Percentiles rank a stretch among this genome's conserved stretches.
Conservation (phyloP, 768 basidiomycete genomes). For the Hericium erinaceus region DNA sequence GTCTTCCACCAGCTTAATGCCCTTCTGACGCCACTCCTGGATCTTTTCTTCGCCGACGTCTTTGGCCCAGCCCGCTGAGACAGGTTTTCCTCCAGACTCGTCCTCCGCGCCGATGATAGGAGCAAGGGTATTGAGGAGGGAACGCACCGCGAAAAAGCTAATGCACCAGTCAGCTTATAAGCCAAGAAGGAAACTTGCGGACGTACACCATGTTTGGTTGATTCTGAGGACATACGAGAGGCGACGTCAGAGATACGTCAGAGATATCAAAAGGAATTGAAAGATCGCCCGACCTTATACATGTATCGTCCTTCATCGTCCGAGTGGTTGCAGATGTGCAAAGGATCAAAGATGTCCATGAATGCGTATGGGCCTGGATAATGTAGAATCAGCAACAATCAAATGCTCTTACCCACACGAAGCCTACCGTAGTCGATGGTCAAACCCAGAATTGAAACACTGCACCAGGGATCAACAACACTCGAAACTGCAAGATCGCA, state of each 20-base stretch:
- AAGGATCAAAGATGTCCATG: slow-evolving; percentile 85
- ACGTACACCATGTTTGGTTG: slow-evolving; percentile 78
- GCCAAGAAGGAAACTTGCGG: not conserved
- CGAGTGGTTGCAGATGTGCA: slow-evolving; percentile 87
- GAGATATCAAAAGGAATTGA: not conserved
- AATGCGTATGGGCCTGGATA: slow-evolving; percentile 76
- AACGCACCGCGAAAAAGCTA: slow-evolving; percentile 71
- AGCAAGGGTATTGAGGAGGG: slow-evolving; percentile 67
- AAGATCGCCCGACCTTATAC: slow-evolving; percentile 37
- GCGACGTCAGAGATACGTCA: not conserved
- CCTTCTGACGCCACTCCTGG: slow-evolving; percentile 51
- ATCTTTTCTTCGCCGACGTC: slow-evolving; percentile 41
- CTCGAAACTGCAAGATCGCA: slow-evolving; percentile 6
- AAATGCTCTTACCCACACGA: not conserved
- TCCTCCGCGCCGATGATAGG: slow-evolving; percentile 83
- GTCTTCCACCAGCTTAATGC: slow-evolving; percentile 39
- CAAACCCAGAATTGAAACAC: slow-evolving; percentile 64
- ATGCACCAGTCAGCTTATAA: not conserved
- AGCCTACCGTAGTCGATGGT: slow-evolving; percentile 66
- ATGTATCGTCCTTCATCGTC: slow-evolving; percentile 74
- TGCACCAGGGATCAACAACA: slow-evolving; percentile 16
- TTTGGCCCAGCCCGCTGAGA: slow-evolving; percentile 56
- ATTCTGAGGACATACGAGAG: slow-evolving; percentile 26
- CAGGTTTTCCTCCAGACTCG: slow-evolving; percentile 39
- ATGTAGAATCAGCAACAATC: not conserved